These are phyloP conservation scores for Russula abietina DNA, from an alignment of 768 basidiomycete species.

Conservation along the genomic window DNA sequence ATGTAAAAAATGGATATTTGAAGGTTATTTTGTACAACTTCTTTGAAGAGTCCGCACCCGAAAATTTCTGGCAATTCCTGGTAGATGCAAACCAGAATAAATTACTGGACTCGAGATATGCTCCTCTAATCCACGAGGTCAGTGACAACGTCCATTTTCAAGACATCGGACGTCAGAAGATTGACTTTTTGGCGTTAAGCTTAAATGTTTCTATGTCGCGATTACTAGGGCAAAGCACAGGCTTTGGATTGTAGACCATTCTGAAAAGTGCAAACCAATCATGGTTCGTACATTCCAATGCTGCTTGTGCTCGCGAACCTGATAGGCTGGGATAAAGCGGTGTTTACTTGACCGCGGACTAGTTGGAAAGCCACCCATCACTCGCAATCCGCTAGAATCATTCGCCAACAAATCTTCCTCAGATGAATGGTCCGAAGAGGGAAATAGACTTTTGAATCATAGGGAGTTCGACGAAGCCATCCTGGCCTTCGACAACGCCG, in stretches of 20 bases:
- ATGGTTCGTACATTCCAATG: constrained; percentile 39
- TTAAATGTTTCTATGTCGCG: constrained; percentile 66
- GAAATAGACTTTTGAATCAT: neutral
- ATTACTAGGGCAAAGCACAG: constrained; percentile 65
- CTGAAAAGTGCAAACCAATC: constrained; percentile 38
- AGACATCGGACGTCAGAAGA: neutral
- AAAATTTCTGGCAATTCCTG: constrained; percentile 23
- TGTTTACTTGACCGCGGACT: constrained; percentile 1
- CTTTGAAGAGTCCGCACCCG: constrained; percentile 56
- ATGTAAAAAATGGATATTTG: neutral
- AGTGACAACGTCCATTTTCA: neutral
- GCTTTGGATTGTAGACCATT: constrained; percentile 63
- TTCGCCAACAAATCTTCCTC: constrained; percentile 5
- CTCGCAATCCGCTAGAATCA: neutral
- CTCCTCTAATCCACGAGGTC: constrained; percentile 12
- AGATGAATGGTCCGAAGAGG: constrained; percentile 15
- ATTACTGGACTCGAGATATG: neutral
- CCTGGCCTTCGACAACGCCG: constrained; percentile 13
- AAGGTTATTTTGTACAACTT: constrained; percentile 73
- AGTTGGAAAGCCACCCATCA: neutral
- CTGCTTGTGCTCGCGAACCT: neutral
- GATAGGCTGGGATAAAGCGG: neutral
- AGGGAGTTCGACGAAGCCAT: constrained; percentile 15
- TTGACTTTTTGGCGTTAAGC: constrained; percentile 31
- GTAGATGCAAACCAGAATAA: neutral